These are phyloP conservation scores for Caloboletus firmus DNA, from an alignment of 1,284 basidiomycete genomes.

Conservation along the genomic window DNA sequence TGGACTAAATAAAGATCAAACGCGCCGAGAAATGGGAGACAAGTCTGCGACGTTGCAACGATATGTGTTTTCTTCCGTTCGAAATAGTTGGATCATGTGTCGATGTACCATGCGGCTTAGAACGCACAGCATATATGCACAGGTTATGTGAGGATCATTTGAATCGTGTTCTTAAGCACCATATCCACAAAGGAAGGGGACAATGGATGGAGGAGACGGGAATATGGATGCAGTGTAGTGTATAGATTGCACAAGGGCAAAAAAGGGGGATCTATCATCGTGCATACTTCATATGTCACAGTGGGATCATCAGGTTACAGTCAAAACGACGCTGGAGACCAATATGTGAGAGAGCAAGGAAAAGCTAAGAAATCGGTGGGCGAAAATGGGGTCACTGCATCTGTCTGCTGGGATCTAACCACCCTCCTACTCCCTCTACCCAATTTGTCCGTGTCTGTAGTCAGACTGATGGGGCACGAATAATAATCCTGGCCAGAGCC, in stretches of 20 bases:
- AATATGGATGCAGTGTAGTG: neutral
- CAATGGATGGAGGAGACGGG: neutral
- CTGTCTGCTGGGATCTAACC: too few species aligned
- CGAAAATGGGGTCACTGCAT: neutral
- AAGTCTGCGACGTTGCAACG: neutral
- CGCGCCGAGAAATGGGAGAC: neutral
- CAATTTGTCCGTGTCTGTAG: too few species aligned
- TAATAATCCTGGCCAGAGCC: too few species aligned
- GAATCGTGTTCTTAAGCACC: neutral
- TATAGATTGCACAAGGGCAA: neutral
- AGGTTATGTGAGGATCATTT: neutral
- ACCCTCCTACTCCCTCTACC: too few species aligned
- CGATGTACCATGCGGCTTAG: neutral
- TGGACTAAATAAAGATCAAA: neutral
- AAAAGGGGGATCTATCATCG: neutral
- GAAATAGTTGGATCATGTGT: neutral
- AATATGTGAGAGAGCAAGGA: neutral
- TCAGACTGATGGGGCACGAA: too few species aligned
- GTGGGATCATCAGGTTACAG: neutral
- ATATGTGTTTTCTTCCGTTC: neutral
- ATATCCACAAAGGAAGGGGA: neutral
- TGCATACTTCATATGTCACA: too few species aligned
- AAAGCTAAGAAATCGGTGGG: too few species aligned
- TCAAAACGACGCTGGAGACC: neutral
- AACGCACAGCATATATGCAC: neutral